Base-by-base conservation (phyloP, 441 rosid genomes). In the Daphne laureola region DNA sequence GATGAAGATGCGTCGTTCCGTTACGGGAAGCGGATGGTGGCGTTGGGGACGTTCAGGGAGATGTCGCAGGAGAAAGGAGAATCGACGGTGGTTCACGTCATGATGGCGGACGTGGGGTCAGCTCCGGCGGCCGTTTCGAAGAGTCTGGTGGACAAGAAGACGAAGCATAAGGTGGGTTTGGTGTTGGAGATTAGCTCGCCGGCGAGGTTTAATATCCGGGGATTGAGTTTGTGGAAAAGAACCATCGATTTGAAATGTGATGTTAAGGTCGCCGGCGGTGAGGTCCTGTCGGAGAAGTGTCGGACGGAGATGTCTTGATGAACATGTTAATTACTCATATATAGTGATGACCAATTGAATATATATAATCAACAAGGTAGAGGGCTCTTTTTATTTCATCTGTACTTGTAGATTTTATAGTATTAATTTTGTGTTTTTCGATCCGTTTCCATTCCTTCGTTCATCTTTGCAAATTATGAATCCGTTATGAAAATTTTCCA, bases 271-370 rank as follows among this genome's bases (percentile, higher is more conserved):
- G 12, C 35, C 49, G 67, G 62, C 55, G 55, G 50, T 9, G 59
- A 61, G 25, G 17, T 78, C 52, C 25, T 67, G 17, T 57, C 63
- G 2, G 73, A 75, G 49, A 9, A 57, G 8, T 78, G 83, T 47
- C 35, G 53, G 23, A 57, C 67, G 26, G 14, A 59, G 8, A 46
- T 77, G 44, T 74, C 64, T 8, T 17, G 21, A 27, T 12, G 14
- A 31, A 27, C n/a, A n/a, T 15, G 21, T 44, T 12, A 31, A 61
- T 15, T 3, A 46, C n/a, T n/a, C n/a, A n/a, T n/a, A n/a, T n/a
- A 5, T 5, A 45, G 31, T 14, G 40, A 21, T 48, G 14, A 16
- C 16, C 16, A 4, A 16, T 46, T n/a, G 38, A 31, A 5, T 6
- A 31, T 31, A 5, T 6, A 31, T 31, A 31, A 31, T 31, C 5